Conservation (phyloP, 768 basidiomycete species). For the Tricholoma sp. region DNA sequence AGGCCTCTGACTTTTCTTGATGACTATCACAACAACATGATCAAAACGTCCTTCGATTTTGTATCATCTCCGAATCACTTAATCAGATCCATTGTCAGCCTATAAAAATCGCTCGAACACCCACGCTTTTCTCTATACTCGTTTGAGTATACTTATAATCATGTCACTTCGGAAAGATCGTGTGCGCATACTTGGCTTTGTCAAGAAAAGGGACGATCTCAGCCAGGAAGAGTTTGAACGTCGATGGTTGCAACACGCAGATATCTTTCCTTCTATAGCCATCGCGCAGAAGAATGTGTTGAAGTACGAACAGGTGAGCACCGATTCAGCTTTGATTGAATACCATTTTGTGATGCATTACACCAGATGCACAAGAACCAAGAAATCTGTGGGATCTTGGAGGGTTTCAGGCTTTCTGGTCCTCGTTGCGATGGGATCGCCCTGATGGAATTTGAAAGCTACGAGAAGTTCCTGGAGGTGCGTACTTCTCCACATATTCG, state of each 20-base stretch:
- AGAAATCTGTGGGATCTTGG: not conserved
- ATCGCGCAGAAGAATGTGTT: slow-evolving; percentile 27
- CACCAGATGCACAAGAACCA: slow-evolving; percentile 17
- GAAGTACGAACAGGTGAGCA: slow-evolving; percentile 26
- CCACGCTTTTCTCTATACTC: too few species aligned
- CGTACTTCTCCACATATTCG: not conserved
- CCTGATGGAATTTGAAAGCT: slow-evolving; percentile 27
- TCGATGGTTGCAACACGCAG: slow-evolving; percentile 26
- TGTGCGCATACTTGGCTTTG: slow-evolving; percentile 21
- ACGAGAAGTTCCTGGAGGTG: slow-evolving; percentile 25
- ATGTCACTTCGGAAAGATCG: slow-evolving; percentile 19
- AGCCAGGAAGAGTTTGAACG: slow-evolving; percentile 25
- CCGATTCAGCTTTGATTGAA: not conserved
- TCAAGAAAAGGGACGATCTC: slow-evolving; percentile 23
- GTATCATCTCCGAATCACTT: too few species aligned
- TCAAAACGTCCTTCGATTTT: too few species aligned
- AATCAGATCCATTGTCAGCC: too few species aligned
- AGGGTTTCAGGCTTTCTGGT: slow-evolving; percentile 11
- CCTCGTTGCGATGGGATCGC: slow-evolving; percentile 24
- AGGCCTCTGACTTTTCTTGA: too few species aligned
- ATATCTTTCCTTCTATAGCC: slow-evolving; percentile 23
- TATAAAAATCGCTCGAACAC: too few species aligned
- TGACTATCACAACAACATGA: too few species aligned
- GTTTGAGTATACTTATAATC: not conserved
- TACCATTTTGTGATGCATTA: not conserved